Base-by-base conservation (phyloP, 371 early-diverging fungal species). In the Phascolomyces articulosus region DNA sequence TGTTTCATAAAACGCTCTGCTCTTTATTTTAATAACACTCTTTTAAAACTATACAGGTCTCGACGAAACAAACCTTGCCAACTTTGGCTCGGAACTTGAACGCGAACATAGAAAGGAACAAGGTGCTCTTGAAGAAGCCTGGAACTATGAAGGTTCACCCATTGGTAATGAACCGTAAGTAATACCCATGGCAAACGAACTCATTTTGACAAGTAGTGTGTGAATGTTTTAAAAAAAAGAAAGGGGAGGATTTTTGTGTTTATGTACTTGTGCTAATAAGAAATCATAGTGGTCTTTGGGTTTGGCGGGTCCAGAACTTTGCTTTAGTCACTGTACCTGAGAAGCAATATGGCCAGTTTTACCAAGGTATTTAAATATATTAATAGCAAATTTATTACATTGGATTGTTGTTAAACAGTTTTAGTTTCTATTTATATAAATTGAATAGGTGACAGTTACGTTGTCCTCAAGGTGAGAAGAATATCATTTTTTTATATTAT, bases 251-350 rank as follows among this genome's bases (percentile, higher is more conserved):
- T n/a, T n/a, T n/a, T n/a, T n/a, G n/a, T n/a, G n/a, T n/a, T 40
- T 28, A 56, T 34, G 16, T 29, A 34, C 26, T 55, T 38, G 24
- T 55, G 34, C 16, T 27, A 23, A 44, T 44, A n/a, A 18, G 16
- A 8, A 44, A 21, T 56, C 1, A n/a, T 31, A 85, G 85, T 40
- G 93, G 93, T 34, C 75, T 92, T 55, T 83, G 86, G 79, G 77
- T 93, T 55, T 95, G 93, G 93, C 83, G 95, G 60, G 90, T 95
- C 55, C 92, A 93, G 71, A 76, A 88, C 66, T 95, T 95, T 79
- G 69, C 85, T 55, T 83, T 93, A 20, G 84, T 87, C 7, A 51
- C 87, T 34, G 84, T 87, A 48, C 88, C 92, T 62, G 78, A 82
- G 62, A 73, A 78, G 21, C 72, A 87, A 27, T 86, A 85, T 56